A percentile compares a stretch with the other conserved stretches of the same genome.
phyloP scores from a whole-genome alignment of 1,139 yeast genomes.

The Candida tetrigidarum region DNA sequence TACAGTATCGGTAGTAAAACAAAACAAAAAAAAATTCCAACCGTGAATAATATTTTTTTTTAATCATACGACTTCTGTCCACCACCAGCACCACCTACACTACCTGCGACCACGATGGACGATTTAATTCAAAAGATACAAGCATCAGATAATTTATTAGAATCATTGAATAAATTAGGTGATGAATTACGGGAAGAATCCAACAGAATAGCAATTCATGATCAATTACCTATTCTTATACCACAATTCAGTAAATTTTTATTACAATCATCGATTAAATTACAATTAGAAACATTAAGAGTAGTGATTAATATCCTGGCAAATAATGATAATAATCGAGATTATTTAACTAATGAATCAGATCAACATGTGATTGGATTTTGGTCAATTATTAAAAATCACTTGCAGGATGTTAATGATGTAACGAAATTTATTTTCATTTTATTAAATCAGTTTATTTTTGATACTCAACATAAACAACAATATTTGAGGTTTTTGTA shows the following conservation, averaged over 20 bases:
- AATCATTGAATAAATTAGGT: constrained; percentile 25
- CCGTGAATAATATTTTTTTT: too few relatives aligned
- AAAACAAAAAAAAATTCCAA: too few relatives aligned
- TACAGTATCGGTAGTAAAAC: too few relatives aligned
- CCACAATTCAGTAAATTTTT: constrained; percentile 16
- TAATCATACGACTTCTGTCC: too few relatives aligned
- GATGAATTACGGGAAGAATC: constrained; percentile 32
- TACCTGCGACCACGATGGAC: constrained; percentile 4
- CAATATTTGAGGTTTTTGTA: constrained; percentile 12
- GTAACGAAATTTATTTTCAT: constrained; percentile 18
- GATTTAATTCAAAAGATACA: constrained; percentile 10
- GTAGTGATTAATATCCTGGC: constrained; percentile 42
- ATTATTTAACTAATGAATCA: constrained; percentile 20
- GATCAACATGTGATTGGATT: constrained; percentile 19
- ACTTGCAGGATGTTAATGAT: constrained; percentile 6
- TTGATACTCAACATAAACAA: constrained; percentile 26
- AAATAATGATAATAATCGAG: constrained; percentile 38
- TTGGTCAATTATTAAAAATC: constrained; percentile 23
- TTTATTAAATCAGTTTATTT: constrained; percentile 40
- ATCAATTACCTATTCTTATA: constrained; percentile 14
- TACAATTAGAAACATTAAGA: constrained; percentile 25
- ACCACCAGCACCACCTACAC: too few relatives aligned
- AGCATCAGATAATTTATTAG: constrained; percentile 1
- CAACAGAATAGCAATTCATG: constrained; percentile 20
- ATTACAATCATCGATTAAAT: background rate